These are phyloP conservation scores for Chaetomium sp. DNA, from an alignment of 2,329 filamentous ascomycete species.

Conservation along the genomic window DNA sequence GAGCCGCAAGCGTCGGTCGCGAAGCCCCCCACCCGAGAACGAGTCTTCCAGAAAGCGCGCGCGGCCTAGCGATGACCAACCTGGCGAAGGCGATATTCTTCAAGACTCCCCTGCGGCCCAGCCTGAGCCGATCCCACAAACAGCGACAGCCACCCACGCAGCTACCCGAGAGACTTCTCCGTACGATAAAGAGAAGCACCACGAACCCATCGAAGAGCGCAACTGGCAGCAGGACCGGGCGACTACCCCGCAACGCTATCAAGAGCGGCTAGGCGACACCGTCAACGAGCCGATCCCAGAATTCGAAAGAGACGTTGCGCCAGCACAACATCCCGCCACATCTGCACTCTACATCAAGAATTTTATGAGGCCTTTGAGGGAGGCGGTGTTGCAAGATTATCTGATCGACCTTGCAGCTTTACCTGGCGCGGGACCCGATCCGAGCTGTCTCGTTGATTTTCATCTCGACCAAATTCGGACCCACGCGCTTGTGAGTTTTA, in stretches of 20 bases:
- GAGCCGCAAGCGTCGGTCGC: slow-evolving; percentile 35
- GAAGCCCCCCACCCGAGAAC: slow-evolving; percentile 34
- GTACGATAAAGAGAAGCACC: slow-evolving; percentile 1
- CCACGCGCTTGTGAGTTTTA: slow-evolving; percentile 80
- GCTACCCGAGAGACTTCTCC: slow-evolving; percentile 2
- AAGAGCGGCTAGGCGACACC: not conserved
- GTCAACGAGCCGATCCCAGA: slow-evolving; percentile 18
- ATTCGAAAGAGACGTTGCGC: slow-evolving; percentile 42
- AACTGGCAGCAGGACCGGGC: slow-evolving; percentile 5
- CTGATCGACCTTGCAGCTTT: slow-evolving; percentile 69
- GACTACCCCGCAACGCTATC: not conserved
- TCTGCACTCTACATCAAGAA: slow-evolving; percentile 84
- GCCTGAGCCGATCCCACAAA: not conserved
- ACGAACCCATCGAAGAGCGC: not conserved
- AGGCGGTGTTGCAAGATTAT: slow-evolving; percentile 66
- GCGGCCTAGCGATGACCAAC: slow-evolving; percentile 26
- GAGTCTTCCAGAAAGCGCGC: slow-evolving; percentile 33
- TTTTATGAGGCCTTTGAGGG: slow-evolving; percentile 82
- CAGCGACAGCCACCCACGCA: not conserved
- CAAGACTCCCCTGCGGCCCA: slow-evolving; percentile 1
- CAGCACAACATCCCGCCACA: slow-evolving; percentile 71
- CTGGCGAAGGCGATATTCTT: slow-evolving; percentile 1
- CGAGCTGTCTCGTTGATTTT: slow-evolving; percentile 65
- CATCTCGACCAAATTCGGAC: slow-evolving; percentile 85
- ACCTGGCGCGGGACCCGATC: slow-evolving; percentile 51